Percentiles rank a stretch among this genome's conserved stretches.
Evolutionary conservation across 2,329 filamentous ascomycete species (phyloP).

Genomic region (Penicillium sp.): DNA sequence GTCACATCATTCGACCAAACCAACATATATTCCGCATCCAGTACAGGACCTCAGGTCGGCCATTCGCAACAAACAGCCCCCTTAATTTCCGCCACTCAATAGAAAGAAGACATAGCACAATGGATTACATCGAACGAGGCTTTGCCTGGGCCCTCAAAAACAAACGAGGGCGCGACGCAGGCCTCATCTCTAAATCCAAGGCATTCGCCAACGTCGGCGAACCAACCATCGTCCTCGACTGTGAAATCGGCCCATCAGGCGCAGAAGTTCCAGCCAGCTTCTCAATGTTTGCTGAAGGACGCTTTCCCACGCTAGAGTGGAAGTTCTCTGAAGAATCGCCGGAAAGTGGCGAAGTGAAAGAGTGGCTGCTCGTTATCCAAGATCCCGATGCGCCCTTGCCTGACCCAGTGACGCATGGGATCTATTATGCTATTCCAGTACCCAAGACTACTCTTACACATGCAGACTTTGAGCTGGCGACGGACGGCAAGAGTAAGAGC

Average conservation of each 20-base stretch:
- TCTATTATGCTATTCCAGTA: conserved; percentile 30
- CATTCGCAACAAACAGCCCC: too few relatives aligned
- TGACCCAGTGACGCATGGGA: conserved; percentile 17
- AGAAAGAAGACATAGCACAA: neutral
- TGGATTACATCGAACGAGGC: conserved; percentile 7
- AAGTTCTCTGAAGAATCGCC: neutral
- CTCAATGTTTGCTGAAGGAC: neutral
- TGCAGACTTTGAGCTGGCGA: conserved; percentile 34
- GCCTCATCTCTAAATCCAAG: conserved; percentile 3
- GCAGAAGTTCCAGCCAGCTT: conserved; percentile 4
- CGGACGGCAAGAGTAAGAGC: conserved; percentile 18
- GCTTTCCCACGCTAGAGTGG: conserved; percentile 8
- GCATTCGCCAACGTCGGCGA: conserved; percentile 1
- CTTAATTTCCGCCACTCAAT: too few relatives aligned
- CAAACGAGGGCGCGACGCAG: conserved; percentile 4
- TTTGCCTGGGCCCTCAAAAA: neutral
- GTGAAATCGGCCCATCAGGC: conserved; percentile 7
- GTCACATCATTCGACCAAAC: too few relatives aligned
- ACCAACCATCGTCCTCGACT: conserved; percentile 11
- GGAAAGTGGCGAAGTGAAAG: conserved; percentile 1
- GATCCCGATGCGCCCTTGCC: conserved; percentile 19
- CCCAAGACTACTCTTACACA: conserved; percentile 30
- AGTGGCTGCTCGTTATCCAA: conserved; percentile 16
- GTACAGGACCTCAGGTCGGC: too few relatives aligned
- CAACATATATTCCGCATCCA: too few relatives aligned